Percentiles rank a stretch among this genome's conserved stretches.
Conservation (phyloP, 345 rosid genomes). For the Dipteronia dyeriana region DNA sequence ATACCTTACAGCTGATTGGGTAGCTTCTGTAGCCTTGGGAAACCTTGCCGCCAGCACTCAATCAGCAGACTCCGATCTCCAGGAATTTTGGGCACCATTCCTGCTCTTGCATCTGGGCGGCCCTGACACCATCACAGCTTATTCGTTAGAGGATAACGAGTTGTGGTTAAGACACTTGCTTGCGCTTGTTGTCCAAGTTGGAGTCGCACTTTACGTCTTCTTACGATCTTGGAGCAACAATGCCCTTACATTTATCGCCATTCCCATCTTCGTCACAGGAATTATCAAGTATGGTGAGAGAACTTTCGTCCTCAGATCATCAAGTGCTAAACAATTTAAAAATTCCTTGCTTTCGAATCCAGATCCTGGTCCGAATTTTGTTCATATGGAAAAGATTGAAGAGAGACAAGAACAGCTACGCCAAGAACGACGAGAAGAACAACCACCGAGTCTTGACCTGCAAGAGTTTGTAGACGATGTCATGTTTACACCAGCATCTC, state of each 20-base stretch:
- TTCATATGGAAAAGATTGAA: too few relatives aligned
- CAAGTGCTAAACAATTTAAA: not conserved
- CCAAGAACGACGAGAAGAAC: too few relatives aligned
- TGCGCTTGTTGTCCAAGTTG: conserved; percentile 22
- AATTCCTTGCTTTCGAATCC: conserved; percentile 6
- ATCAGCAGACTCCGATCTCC: not conserved
- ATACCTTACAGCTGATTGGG: conserved; percentile 26
- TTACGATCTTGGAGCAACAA: conserved; percentile 10
- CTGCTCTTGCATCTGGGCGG: conserved; percentile 48
- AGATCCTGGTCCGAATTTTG: not conserved
- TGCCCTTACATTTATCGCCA: too few relatives aligned
- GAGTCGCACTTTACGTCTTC: conserved; percentile 25
- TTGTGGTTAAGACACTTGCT: conserved; percentile 41
- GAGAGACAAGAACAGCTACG: too few relatives aligned
- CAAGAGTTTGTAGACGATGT: too few relatives aligned
- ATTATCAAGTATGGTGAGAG: conserved; percentile 39
- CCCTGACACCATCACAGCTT: conserved; percentile 43
- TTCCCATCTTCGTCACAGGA: conserved; percentile 19
- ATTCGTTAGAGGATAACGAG: conserved; percentile 39
- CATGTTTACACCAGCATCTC: too few relatives aligned
- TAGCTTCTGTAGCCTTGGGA: conserved; percentile 22
- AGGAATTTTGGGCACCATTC: conserved; percentile 40
- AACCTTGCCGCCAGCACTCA: conserved; percentile 4
- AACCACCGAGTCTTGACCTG: too few relatives aligned
- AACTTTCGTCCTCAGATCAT: not conserved